phyloP scores from a whole-genome alignment of 371 early-diverging fungal genomes.

The Capniomyces stellatus region DNA sequence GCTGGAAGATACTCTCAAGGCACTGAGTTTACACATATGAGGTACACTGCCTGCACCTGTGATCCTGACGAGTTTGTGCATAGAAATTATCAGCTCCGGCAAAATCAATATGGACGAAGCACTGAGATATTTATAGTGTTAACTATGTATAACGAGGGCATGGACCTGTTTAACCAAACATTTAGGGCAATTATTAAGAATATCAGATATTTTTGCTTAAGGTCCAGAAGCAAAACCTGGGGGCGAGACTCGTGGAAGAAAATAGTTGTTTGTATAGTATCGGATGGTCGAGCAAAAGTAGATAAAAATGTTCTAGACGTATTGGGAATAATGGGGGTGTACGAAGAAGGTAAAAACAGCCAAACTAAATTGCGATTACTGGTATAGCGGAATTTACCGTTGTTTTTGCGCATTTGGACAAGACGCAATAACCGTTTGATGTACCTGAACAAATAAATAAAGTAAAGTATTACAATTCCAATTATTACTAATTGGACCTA shows the following conservation, averaged over 20 bases:
- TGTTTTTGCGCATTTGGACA: no score
- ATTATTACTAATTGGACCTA: no score
- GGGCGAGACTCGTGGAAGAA: conserved; percentile 76
- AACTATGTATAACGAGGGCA: conserved; percentile 89
- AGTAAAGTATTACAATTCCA: no score
- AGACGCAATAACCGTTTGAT: no score
- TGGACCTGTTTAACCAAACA: conserved; percentile 62
- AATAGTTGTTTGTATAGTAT: conserved; percentile 68
- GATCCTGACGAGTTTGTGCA: conserved; percentile 63
- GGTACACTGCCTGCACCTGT: conserved; percentile 66
- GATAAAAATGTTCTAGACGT: conserved; percentile 52
- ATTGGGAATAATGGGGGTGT: conserved; percentile 69
- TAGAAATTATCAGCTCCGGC: conserved; percentile 60
- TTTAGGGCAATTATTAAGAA: conserved; percentile 71
- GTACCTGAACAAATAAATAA: no score
- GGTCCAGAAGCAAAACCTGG: conserved; percentile 59
- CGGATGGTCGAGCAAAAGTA: conserved; percentile 55
- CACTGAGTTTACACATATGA: conserved; percentile 51
- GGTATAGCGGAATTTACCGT: no score
- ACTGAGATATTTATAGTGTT: conserved; percentile 81
- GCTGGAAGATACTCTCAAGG: conserved; percentile 31
- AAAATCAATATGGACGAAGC: conserved; percentile 44
- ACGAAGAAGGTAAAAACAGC: no score
- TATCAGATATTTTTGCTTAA: conserved; percentile 61
- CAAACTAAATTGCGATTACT: no score